Base-by-base conservation (phyloP, 352 stramenopile genomes). In the Phytophthora melonis region DNA sequence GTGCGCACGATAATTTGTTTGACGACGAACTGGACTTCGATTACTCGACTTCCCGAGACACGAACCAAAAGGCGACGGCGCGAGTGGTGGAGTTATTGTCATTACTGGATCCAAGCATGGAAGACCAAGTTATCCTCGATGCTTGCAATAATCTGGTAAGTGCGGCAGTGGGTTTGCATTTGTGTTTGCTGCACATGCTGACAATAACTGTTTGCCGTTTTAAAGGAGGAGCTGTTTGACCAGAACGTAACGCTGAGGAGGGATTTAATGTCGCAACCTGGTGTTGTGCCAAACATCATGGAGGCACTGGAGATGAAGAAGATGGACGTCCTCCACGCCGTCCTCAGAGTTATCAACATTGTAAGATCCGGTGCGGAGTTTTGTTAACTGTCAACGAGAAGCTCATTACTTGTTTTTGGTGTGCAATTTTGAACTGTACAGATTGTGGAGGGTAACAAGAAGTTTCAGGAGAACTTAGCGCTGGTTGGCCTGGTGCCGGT, bases 261-360 rank as follows among this genome's bases (percentile, higher is more conserved):
- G 10, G 90, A 97, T 59, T 72, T 98, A 39, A 94, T 97, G 82
- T 97, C 92, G 5, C 89, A 97, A 55, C 86, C 94, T n/a, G 93
- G 93, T 23, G 91, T 98, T 1, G 91, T 98, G 54, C 93, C 93
- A 0, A 97, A 95, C 57, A 95, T 98, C 62, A 97, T 98, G 93
- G 93, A 98, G 63, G 91, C 94, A 4, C 79, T 98, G 5, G 93
- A 98, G 70, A 95, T 97, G 81, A 97, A 96, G 70, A 96, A 96
- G 55, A 85, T 94, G 54, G 86, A 96, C 34, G 90, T 97, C 2
- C 49, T 97, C 5, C 83, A 92, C 58, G 89, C 90, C 5, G 90
- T 98, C 6, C 84, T 98, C 19, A 75, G 86, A 30, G 89, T 98
- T 41, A 85, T 98, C 47, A 97, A 97, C 60, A 91, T 90, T 74